Percentiles rank a stretch among this genome's conserved stretches.
Conservation (phyloP, 164 flowering plant species). For the Annona cherimola region DNA sequence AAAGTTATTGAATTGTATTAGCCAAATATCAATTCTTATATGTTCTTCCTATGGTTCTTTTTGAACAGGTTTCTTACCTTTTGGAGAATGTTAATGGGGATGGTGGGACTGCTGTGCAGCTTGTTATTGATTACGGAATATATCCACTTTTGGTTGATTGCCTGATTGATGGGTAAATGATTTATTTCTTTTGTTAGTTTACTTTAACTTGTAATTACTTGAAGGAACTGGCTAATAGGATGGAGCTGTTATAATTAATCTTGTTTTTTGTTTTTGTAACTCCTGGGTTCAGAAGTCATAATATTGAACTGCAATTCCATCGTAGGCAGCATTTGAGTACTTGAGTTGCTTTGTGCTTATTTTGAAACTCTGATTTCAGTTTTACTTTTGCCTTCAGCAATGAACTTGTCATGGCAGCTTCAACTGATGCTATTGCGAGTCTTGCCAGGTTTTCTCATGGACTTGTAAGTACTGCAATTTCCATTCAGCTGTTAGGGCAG, state of each 20-base stretch:
- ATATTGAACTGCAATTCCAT: not conserved
- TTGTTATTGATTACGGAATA: slow-evolving; percentile 43
- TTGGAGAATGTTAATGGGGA: slow-evolving; percentile 38
- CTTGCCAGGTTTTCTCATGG: slow-evolving; percentile 59
- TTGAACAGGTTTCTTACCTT: slow-evolving; percentile 60
- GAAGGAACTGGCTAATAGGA: not conserved
- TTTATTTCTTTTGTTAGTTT: not conserved
- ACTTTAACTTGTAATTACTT: not conserved
- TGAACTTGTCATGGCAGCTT: slow-evolving; percentile 65
- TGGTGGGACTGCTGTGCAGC: slow-evolving; percentile 30
- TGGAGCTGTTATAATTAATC: not conserved
- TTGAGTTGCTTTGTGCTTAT: not conserved
- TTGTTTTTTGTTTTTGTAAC: not conserved
- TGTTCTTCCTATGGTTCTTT: not conserved
- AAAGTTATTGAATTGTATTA: no score
- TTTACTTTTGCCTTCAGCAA: slow-evolving; percentile 32
- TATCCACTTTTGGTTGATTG: slow-evolving; percentile 77
- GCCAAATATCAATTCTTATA: not conserved
- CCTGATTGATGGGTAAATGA: slow-evolving; percentile 61
- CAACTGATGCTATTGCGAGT: slow-evolving; percentile 62
- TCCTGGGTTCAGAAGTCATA: not conserved
- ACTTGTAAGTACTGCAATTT: slow-evolving; percentile 41
- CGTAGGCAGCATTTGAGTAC: not conserved
- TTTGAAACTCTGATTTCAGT: no score
- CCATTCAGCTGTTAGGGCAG: not conserved